Conservation (phyloP, 2,329 filamentous ascomycete species). For the Calonectria honghensis region DNA sequence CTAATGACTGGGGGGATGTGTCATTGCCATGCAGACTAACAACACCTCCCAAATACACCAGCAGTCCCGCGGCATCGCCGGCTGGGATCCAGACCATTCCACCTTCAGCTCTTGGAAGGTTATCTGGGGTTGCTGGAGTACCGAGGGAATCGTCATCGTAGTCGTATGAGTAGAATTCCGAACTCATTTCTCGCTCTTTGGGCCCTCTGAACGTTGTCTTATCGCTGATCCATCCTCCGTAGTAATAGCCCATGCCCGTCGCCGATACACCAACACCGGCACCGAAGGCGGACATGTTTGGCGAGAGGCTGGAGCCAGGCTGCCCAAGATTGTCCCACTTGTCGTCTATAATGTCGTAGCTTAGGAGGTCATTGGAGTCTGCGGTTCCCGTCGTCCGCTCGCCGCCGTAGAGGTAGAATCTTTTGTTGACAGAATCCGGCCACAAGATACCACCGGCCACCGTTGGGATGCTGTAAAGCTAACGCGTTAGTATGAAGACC, state of each 20-base stretch:
- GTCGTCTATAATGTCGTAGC: conserved; percentile 73
- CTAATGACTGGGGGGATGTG: conserved; percentile 60
- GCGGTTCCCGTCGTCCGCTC: conserved; percentile 65
- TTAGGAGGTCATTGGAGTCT: conserved; percentile 62
- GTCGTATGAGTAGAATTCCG: conserved; percentile 20
- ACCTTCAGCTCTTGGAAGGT: conserved; percentile 71
- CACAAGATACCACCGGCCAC: conserved; percentile 68
- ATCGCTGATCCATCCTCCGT: conserved; percentile 76
- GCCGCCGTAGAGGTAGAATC: conserved; percentile 77
- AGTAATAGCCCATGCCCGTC: conserved; percentile 74
- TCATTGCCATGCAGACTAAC: conserved; percentile 30
- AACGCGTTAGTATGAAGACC: background rate
- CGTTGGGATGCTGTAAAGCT: conserved; percentile 65
- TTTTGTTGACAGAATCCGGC: conserved; percentile 76
- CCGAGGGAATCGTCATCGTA: conserved; percentile 20
- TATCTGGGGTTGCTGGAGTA: background rate
- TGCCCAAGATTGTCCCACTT: conserved; percentile 69
- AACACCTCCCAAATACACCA: conserved; percentile 77
- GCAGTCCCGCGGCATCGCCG: conserved; percentile 70
- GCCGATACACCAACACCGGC: conserved; percentile 72
- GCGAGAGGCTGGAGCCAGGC: conserved; percentile 46
- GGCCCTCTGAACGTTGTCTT: conserved; percentile 59
- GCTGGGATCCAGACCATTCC: conserved; percentile 74
- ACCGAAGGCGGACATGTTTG: conserved; percentile 66
- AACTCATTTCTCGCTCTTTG: conserved; percentile 15